Percentiles rank a stretch among this genome's conserved stretches.
Conservation (phyloP, 202 grass and related monocot species). For the Alloteropsis angusta region DNA sequence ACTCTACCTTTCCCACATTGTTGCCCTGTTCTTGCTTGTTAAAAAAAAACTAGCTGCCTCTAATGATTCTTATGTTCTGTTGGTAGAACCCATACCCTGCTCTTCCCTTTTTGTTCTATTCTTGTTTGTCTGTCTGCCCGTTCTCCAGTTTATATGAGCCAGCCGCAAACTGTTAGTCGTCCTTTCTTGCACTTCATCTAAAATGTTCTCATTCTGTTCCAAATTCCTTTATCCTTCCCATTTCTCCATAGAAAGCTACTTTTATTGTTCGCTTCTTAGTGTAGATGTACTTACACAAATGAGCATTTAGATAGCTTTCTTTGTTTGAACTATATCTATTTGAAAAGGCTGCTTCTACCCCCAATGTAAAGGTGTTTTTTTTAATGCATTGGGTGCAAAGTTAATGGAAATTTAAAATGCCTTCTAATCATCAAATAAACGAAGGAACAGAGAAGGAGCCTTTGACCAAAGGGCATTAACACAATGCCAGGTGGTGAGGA, state of each 20-base stretch:
- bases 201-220: background rate
- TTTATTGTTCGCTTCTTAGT: background rate
- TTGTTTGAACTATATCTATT: background rate
- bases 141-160: slow-evolving; percentile 21
- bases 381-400: background rate
- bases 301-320: background rate
- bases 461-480: background rate
- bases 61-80: slow-evolving; percentile 8
- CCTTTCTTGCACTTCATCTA: slow-evolving; percentile 16
- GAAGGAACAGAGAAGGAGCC: background rate
- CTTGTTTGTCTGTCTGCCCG: background rate
- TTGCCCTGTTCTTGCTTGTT: background rate
- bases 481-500: too few species aligned
- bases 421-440: background rate
- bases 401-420: background rate
- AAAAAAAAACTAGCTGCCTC: background rate
- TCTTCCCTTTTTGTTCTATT: slow-evolving; percentile 10
- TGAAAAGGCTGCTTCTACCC: background rate
- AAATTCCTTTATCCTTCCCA: background rate
- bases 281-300: background rate
- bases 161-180: background rate
- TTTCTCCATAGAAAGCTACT: background rate
- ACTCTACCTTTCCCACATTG: background rate
- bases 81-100: slow-evolving; percentile 8
- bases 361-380: background rate